Conservation (phyloP, 2,329 filamentous ascomycete genomes). For the Clarireedia paspali region DNA sequence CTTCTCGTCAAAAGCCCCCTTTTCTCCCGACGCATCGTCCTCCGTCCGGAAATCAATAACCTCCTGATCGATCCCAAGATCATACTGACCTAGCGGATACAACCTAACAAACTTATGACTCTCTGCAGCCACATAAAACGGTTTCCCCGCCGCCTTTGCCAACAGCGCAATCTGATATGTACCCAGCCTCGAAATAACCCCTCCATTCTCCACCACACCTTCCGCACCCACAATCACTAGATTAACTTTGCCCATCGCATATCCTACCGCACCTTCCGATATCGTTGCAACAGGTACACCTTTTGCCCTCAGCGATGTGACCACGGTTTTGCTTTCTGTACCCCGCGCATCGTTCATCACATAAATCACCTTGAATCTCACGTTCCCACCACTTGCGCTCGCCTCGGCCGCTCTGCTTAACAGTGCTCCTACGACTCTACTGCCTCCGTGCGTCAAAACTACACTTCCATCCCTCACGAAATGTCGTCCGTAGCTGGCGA, state of each 20-base stretch:
- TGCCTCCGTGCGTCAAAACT: slow-evolving; percentile 87
- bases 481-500: slow-evolving; percentile 69
- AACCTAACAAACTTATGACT: slow-evolving; percentile 94
- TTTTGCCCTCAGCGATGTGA: slow-evolving; percentile 60
- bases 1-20: slow-evolving; percentile 18
- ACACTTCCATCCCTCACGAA: slow-evolving; percentile 73
- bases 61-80: slow-evolving; percentile 72
- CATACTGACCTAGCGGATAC: slow-evolving; percentile 74
- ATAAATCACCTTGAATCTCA: slow-evolving; percentile 79
- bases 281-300: slow-evolving; percentile 82
- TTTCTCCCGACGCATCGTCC: slow-evolving; percentile 34
- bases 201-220: slow-evolving; percentile 89
- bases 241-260: slow-evolving; percentile 69
- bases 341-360: slow-evolving; percentile 50
- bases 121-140: slow-evolving; percentile 87
- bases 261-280: slow-evolving; percentile 66
- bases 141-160: slow-evolving; percentile 57
- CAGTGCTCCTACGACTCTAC: slow-evolving; percentile 72
- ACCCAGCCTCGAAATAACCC: slow-evolving; percentile 82
- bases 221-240: slow-evolving; percentile 64
- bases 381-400: slow-evolving; percentile 41
- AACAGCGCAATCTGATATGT: slow-evolving; percentile 79
- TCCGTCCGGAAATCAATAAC: slow-evolving; percentile 66
- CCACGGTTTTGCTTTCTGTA: slow-evolving; percentile 62
- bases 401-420: slow-evolving; percentile 66